Conservation (phyloP, 805 yeast species). For the Crinitomyces ghanaensis region DNA sequence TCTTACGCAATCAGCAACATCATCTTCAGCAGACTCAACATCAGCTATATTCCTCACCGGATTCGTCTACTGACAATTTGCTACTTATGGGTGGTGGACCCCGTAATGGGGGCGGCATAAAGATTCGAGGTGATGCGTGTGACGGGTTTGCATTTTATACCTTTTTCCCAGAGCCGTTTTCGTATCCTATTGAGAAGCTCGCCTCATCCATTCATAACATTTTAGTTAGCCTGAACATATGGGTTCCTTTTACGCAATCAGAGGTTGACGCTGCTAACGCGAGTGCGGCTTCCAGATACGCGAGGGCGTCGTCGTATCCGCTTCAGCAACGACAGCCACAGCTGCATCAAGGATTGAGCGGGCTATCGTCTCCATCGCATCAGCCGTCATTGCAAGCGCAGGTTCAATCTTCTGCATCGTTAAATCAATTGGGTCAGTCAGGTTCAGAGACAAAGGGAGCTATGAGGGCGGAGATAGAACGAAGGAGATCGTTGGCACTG, state of each 20-base stretch:
- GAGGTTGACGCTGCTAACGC: constrained; percentile 65
- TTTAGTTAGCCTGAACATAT: constrained; percentile 34
- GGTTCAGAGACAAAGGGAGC: too few species aligned
- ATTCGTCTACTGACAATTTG: constrained; percentile 3
- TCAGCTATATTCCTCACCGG: background rate
- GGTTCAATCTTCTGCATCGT: background rate
- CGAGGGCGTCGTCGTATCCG: constrained; percentile 88
- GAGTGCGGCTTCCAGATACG: constrained; percentile 69
- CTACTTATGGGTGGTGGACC: too few species aligned
- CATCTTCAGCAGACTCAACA: background rate
- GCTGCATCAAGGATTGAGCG: constrained; percentile 91
- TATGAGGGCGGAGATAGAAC: constrained; percentile 25
- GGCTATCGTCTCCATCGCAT: constrained; percentile 21
- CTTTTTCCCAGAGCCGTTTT: constrained; percentile 63
- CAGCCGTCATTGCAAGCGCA: background rate
- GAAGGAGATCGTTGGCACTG: constrained; percentile 25
- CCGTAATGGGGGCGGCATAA: constrained; percentile 8
- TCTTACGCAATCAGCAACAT: background rate
- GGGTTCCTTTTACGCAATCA: constrained; percentile 54
- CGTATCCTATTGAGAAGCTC: constrained; percentile 40
- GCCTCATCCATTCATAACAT: constrained; percentile 35
- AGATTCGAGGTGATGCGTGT: constrained; percentile 72
- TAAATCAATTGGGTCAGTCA: background rate
- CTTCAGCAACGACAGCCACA: too few species aligned
- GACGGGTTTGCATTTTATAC: constrained; percentile 78